Conservation (phyloP, 2,329 filamentous ascomycete genomes). For the Helminthosporium solani region DNA sequence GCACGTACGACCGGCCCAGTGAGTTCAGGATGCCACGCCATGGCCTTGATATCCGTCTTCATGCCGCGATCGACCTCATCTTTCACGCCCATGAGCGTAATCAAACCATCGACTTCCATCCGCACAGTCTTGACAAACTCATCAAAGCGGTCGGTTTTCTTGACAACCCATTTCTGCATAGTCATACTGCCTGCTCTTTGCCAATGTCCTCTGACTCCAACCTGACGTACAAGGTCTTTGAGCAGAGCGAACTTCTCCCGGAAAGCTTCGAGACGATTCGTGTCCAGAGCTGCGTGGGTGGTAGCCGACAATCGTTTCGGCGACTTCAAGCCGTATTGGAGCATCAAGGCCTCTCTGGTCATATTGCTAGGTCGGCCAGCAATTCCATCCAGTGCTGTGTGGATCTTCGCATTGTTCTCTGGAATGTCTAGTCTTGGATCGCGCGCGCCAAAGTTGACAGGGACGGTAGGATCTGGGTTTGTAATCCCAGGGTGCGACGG, state of each 20-base stretch:
- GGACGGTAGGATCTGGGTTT: conserved; percentile 48
- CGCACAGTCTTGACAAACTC: conserved; percentile 44
- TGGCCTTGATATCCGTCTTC: conserved; percentile 47
- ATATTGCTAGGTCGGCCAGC: conserved; percentile 44
- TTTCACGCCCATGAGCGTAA: conserved; percentile 46
- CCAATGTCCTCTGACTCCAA: conserved; percentile 35
- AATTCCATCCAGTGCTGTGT: conserved; percentile 47
- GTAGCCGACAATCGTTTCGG: conserved; percentile 43
- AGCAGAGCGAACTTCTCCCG: conserved; percentile 48
- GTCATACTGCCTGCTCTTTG: conserved; percentile 40
- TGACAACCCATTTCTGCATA: conserved; percentile 45
- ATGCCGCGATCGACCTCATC: conserved; percentile 48
- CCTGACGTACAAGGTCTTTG: conserved; percentile 39
- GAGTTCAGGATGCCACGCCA: conserved; percentile 52
- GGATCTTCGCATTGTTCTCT: conserved; percentile 40
- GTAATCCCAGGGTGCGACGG: conserved; percentile 46
- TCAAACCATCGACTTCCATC: conserved; percentile 47
- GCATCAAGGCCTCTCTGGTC: conserved; percentile 47
- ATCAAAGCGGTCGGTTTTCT: conserved; percentile 44
- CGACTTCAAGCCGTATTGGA: conserved; percentile 48
- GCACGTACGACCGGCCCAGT: conserved; percentile 31
- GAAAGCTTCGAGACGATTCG: conserved; percentile 48
- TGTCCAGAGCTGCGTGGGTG: conserved; percentile 46
- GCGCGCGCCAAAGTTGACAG: conserved; percentile 47
- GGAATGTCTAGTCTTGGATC: conserved; percentile 47